Evolutionary conservation across 108 stramenopile species (phyloP).

Genomic region (Fistulifera pelliculosa): DNA sequence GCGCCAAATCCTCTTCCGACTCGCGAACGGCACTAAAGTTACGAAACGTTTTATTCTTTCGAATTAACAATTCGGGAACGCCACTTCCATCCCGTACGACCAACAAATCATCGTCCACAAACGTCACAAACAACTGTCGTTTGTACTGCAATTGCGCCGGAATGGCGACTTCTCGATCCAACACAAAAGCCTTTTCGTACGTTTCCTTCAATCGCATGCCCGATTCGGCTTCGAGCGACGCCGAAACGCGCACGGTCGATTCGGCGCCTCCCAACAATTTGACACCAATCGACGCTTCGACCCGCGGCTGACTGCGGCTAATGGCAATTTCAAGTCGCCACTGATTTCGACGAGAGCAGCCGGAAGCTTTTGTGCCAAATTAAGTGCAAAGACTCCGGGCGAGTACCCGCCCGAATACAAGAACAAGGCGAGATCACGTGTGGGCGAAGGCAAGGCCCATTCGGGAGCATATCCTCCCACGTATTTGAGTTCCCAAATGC

Average conservation of each 20-base stretch:
- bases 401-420: slow-evolving; percentile 66
- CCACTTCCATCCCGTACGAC: slow-evolving; percentile 78
- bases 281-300: slow-evolving; percentile 57
- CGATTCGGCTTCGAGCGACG: slow-evolving; percentile 36
- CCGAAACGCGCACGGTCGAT: slow-evolving; percentile 22
- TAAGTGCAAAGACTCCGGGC: slow-evolving; percentile 65
- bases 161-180: slow-evolving; percentile 27
- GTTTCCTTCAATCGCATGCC: slow-evolving; percentile 71
- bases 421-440: slow-evolving; percentile 65
- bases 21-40: slow-evolving; percentile 17
- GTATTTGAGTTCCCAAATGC: slow-evolving; percentile 71
- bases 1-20: neutral
- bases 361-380: slow-evolving; percentile 52
- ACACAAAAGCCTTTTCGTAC: slow-evolving; percentile 64
- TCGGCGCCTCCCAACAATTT: slow-evolving; percentile 18
- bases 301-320: slow-evolving; percentile 61
- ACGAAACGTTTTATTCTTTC: slow-evolving; percentile 31
- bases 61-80: slow-evolving; percentile 77
- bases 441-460: slow-evolving; percentile 51
- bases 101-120: slow-evolving; percentile 85
- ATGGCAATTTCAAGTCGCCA: slow-evolving; percentile 69
- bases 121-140: slow-evolving; percentile 75
- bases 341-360: slow-evolving; percentile 28
- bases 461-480: slow-evolving; percentile 57
- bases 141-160: slow-evolving; percentile 65